Conservation (phyloP, 2,329 filamentous ascomycete genomes). For the Ceratocystis huliohia region DNA sequence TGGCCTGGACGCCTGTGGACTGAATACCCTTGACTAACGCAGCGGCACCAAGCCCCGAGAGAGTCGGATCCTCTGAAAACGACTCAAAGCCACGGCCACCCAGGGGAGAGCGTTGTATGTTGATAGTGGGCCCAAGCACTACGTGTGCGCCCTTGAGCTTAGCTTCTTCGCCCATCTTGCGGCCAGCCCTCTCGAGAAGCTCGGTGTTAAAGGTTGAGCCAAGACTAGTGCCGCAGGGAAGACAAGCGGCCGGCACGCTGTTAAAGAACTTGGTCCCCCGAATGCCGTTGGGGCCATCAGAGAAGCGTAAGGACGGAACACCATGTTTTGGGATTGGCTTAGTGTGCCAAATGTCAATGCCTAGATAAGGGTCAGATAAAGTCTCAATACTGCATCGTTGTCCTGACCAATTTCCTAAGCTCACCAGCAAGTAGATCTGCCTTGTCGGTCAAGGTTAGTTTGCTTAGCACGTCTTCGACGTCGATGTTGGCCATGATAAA, state of each 20-base stretch:
- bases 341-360: slow-evolving; percentile 48
- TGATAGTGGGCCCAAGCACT: slow-evolving; percentile 53
- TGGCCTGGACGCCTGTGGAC: slow-evolving; percentile 42
- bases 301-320: slow-evolving; percentile 63
- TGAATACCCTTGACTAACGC: slow-evolving; percentile 44
- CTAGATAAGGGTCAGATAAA: slow-evolving; percentile 36
- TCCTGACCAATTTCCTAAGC: slow-evolving; percentile 19
- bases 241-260: slow-evolving; percentile 53
- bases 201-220: slow-evolving; percentile 69
- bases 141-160: slow-evolving; percentile 60
- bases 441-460: slow-evolving; percentile 64
- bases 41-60: slow-evolving; percentile 42
- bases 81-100: slow-evolving; percentile 49
- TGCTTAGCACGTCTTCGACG: slow-evolving; percentile 48
- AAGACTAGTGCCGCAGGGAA: slow-evolving; percentile 66
- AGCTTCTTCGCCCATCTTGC: slow-evolving; percentile 56
- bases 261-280: slow-evolving; percentile 51
- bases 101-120: slow-evolving; percentile 48
- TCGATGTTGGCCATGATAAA: slow-evolving; percentile 39
- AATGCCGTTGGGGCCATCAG: slow-evolving; percentile 68
- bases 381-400: background rate
- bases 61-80: slow-evolving; percentile 44
- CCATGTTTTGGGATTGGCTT: slow-evolving; percentile 41
- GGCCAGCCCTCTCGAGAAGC: slow-evolving; percentile 58
- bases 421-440: slow-evolving; percentile 65